Base-by-base conservation (phyloP, 2,329 filamentous ascomycete genomes). In the Ophiostoma novo-ulmi region DNA sequence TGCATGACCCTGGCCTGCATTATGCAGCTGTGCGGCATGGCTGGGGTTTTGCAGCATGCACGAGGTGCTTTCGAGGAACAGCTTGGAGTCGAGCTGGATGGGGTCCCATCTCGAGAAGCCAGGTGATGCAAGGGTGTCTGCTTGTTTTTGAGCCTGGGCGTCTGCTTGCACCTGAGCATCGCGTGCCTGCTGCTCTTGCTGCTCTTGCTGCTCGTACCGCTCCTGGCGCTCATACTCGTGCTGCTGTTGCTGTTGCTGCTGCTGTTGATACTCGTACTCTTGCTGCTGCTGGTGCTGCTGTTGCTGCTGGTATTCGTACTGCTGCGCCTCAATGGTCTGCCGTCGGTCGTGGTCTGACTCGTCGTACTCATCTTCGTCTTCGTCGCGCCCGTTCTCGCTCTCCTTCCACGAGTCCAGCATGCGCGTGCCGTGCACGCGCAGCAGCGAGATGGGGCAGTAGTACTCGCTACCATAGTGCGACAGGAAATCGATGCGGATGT, bases 391-490 rank as follows among this genome's bases (percentile, higher is more conserved):
- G 58, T 84, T 82, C 74, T 96, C 92, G 71, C 91, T 89, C 70
- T 97, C 91, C 77, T 94, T 93, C 82, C 91, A 92, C 71, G 94
- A 94, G 78, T 99, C 93, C 76, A 98, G 88, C 89, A 99, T 91
- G 83, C 97, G 95, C 0, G 94, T 97, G 7, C 95, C 95, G 79
- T 99, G 95, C 5, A 99, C 91, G 70, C 95, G 88, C 69, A 99
- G 83, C 22, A 99, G 81, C 72, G 94, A 97, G 20, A 99, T 83
- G 0, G 95, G 95, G 77, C 95, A 99, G 78, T 97, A 99, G 78
- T 92, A 99, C 78, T 99, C 95, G 75, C 94, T 97, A 10, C 95
- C 95, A 78, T 94, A 99, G 78, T 99, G 94, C 5, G 89, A 93
- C 67, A 98, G 79, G 74, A 98, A 95, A 77, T 99, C 95, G 71